Conservation (phyloP, 148 eudicot genomes). For the Spergularia bocconei region DNA sequence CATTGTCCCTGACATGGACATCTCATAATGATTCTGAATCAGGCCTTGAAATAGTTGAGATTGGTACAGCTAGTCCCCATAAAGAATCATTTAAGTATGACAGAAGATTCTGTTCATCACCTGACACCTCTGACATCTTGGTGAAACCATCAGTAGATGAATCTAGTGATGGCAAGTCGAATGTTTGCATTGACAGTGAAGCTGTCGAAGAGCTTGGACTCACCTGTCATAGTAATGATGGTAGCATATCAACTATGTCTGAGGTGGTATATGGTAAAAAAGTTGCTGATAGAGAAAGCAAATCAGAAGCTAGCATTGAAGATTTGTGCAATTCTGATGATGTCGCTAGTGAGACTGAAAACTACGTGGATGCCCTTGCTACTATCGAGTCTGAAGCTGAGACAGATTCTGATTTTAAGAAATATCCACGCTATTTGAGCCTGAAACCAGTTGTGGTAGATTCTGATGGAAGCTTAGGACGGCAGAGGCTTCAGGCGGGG, state of each 20-base stretch:
- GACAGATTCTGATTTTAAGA: slow-evolving; percentile 61
- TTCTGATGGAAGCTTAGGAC: slow-evolving; percentile 59
- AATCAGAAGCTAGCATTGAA: slow-evolving; percentile 35
- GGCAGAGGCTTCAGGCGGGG: slow-evolving; percentile 27
- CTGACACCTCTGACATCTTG: slow-evolving; percentile 31
- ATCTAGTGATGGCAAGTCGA: slow-evolving; percentile 21
- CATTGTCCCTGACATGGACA: slow-evolving; percentile 39
- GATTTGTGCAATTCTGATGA: slow-evolving; percentile 53
- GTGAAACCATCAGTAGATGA: slow-evolving; percentile 30
- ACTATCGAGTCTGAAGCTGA: slow-evolving; percentile 81
- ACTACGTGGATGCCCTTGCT: slow-evolving; percentile 82
- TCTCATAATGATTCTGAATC: slow-evolving; percentile 36
- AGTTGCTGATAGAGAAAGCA: slow-evolving; percentile 40
- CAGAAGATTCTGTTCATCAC: slow-evolving; percentile 40
- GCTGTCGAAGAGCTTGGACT: slow-evolving; percentile 17
- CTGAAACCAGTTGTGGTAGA: slow-evolving; percentile 31
- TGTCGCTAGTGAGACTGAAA: slow-evolving; percentile 72
- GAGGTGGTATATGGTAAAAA: slow-evolving; percentile 40
- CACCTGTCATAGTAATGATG: slow-evolving; percentile 23
- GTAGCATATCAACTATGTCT: slow-evolving; percentile 22
- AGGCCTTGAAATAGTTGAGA: slow-evolving; percentile 49
- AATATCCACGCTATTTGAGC: slow-evolving; percentile 26
- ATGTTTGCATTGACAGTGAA: slow-evolving; percentile 28
- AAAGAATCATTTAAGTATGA: slow-evolving; percentile 39
- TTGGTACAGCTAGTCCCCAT: slow-evolving; percentile 43